Percentiles rank a stretch among this genome's conserved stretches.
Evolutionary conservation across 306 rosid species (phyloP).

Genomic region (Gastrolobium villosum): DNA sequence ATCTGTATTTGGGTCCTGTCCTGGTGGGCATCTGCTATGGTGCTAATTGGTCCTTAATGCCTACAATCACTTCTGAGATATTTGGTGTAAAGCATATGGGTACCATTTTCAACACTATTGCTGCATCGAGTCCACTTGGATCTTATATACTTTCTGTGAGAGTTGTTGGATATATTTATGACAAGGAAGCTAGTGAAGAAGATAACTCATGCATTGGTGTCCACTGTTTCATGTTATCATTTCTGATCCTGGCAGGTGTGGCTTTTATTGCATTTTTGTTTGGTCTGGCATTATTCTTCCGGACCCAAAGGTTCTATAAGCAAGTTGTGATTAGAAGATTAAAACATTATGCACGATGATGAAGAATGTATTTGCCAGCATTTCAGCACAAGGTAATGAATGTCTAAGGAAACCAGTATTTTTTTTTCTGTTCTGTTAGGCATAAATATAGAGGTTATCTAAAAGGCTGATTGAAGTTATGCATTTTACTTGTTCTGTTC

Average conservation of each 20-base stretch:
- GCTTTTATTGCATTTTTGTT: slow-evolving; percentile 68
- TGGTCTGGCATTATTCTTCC: slow-evolving; percentile 67
- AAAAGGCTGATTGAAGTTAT: slow-evolving; percentile 13
- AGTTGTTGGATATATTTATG: slow-evolving; percentile 83
- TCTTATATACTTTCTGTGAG: slow-evolving; percentile 86
- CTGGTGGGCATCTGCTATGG: slow-evolving; percentile 90
- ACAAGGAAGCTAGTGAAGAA: slow-evolving; percentile 59
- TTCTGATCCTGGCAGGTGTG: slow-evolving; percentile 75
- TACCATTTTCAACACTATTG: slow-evolving; percentile 85
- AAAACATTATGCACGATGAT: slow-evolving; percentile 47
- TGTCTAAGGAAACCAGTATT: slow-evolving; percentile 40
- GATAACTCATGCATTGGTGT: slow-evolving; percentile 67
- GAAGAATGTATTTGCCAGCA: slow-evolving; percentile 6
- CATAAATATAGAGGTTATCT: slow-evolving; percentile 30
- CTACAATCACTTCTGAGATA: slow-evolving; percentile 83
- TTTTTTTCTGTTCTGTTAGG: slow-evolving; percentile 32
- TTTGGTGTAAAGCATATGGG: slow-evolving; percentile 90
- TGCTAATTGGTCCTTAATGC: slow-evolving; percentile 95
- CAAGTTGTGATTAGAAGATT: slow-evolving; percentile 62
- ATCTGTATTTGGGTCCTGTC: slow-evolving; percentile 77
- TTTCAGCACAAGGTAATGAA: slow-evolving; percentile 46
- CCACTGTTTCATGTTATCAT: slow-evolving; percentile 79
- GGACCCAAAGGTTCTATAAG: slow-evolving; percentile 72
- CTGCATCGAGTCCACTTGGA: slow-evolving; percentile 85
- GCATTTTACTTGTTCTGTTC: slow-evolving; percentile 29